Base-by-base conservation (phyloP, 1,284 basidiomycete species). In the Cryptococcus amylolentus region DNA sequence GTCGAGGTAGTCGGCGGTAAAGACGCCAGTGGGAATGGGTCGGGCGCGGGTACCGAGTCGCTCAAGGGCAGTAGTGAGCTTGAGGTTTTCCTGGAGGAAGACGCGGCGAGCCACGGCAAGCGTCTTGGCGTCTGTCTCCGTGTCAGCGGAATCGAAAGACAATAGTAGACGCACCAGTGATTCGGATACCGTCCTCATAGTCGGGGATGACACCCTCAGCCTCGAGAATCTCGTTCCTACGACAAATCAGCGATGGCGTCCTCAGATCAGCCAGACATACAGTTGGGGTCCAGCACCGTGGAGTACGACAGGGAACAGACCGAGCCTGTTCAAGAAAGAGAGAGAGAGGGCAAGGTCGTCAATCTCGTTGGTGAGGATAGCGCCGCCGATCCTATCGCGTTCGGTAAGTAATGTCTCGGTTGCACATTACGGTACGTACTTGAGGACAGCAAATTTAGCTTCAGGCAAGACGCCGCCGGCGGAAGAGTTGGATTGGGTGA, bases 261-360 rank as follows among this genome's bases (percentile, higher is more conserved):
- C 26, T 18, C 14, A 6, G n/a, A 31, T 12, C 6, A 35, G 39
- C n/a, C 8, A 51, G 39, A 58, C 75, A 61, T 52, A 77, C 73
- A 94, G 79, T 75, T 94, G 91, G 41, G 92, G 92, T n/a, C 92
- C 92, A 60, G 88, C 93, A 51, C 93, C 93, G 79, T 97, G 93
- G 7, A 96, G 83, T 47, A 97, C 86, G 61, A 97, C 88, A 0
- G 93, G 94, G 79, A 94, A 96, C 28, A 97, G 83, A 5, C 93
- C 94, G 51, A 96, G 88, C 49, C 90, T 85, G 79, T 93, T 94
- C 56, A 97, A 81, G 81, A 96, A 96, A 77, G 89, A 92, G 65
- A 97, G 82, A 64, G 88, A 93, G 55, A 93, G 84, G 2, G 92
- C 91, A 50, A 97, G 85, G 69, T 95, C 92, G 62, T 95, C 88